Conservation (phyloP, 257 asterid genomes). For the Salvia miltiorrhiza region DNA sequence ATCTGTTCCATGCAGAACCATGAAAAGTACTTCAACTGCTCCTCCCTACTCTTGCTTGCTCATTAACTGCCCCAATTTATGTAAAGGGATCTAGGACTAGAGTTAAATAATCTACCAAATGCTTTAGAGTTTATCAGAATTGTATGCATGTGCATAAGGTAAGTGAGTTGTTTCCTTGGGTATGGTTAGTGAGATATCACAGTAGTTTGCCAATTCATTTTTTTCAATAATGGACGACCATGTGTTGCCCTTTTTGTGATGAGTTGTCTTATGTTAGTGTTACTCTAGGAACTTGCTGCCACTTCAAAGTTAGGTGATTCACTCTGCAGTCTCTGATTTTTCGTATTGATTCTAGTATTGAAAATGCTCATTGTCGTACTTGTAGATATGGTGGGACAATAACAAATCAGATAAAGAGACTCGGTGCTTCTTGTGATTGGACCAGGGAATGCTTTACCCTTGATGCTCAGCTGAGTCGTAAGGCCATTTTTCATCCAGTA, state of each 20-base stretch:
- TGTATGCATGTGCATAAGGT: not conserved
- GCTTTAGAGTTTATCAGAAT: not conserved
- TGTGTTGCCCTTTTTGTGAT: not conserved
- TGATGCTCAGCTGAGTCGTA: constrained; percentile 96
- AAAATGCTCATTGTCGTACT: constrained; percentile 30
- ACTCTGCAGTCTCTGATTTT: constrained; percentile 6
- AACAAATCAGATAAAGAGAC: constrained; percentile 94
- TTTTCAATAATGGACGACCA: constrained; percentile 9
- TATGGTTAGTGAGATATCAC: not conserved
- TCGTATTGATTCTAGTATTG: constrained; percentile 8
- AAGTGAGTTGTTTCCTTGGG: not conserved
- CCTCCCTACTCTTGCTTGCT: not conserved
- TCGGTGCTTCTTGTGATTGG: constrained; percentile 99
- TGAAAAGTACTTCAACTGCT: not conserved
- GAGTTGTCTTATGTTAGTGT: constrained; percentile 7
- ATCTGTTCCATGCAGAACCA: not conserved
- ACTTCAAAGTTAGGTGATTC: constrained; percentile 13
- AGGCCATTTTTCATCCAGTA: constrained; percentile 52
- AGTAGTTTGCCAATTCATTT: not conserved
- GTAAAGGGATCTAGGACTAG: not conserved
- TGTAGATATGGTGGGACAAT: constrained; percentile 96
- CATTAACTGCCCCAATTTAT: not conserved
- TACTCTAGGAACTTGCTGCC: constrained; percentile 12
- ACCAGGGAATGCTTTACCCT: constrained; percentile 89
- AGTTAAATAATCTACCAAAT: not conserved